These are phyloP conservation scores for Rosa rugosa DNA, from an alignment of 306 rosid species.

Conservation along the genomic window DNA sequence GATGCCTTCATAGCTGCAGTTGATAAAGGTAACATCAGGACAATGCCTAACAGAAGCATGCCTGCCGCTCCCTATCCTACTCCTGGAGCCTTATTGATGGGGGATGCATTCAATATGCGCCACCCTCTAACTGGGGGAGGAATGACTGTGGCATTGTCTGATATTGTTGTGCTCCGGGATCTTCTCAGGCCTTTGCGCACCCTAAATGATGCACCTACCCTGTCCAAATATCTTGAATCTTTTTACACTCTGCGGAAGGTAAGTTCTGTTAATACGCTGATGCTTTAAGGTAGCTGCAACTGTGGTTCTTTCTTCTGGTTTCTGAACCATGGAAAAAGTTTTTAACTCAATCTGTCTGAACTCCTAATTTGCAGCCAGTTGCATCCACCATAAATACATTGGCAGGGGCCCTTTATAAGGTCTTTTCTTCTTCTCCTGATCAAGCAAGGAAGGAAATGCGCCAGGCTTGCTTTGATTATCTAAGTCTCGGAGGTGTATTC, in stretches of 20 bases:
- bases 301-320: neutral
- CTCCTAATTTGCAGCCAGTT: slow-evolving; percentile 65
- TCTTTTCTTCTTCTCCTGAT: slow-evolving; percentile 86
- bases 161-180: slow-evolving; percentile 79
- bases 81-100: slow-evolving; percentile 92
- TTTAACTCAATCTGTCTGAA: neutral
- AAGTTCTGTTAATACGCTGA: neutral
- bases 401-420: slow-evolving; percentile 97
- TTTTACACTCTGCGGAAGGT: slow-evolving; percentile 91
- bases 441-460: slow-evolving; percentile 96
- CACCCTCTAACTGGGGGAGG: slow-evolving; percentile 97
- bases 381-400: slow-evolving; percentile 96
- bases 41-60: slow-evolving; percentile 99
- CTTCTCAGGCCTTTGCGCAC: slow-evolving; percentile 77
- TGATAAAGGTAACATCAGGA: slow-evolving; percentile 74
- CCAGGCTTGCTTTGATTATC: slow-evolving; percentile 92
- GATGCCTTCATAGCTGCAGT: slow-evolving; percentile 80
- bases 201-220: slow-evolving; percentile 72
- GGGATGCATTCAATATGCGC: slow-evolving; percentile 98
- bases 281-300: neutral
- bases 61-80: slow-evolving; percentile 91
- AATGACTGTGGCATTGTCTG: slow-evolving; percentile 93
- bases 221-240: slow-evolving; percentile 84
- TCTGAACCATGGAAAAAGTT: neutral
- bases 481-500: slow-evolving; percentile 85